A percentile compares a stretch with the other conserved stretches of the same genome.
Conservation (phyloP, 2,329 filamentous ascomycete genomes). For the Cercospora sp. region DNA sequence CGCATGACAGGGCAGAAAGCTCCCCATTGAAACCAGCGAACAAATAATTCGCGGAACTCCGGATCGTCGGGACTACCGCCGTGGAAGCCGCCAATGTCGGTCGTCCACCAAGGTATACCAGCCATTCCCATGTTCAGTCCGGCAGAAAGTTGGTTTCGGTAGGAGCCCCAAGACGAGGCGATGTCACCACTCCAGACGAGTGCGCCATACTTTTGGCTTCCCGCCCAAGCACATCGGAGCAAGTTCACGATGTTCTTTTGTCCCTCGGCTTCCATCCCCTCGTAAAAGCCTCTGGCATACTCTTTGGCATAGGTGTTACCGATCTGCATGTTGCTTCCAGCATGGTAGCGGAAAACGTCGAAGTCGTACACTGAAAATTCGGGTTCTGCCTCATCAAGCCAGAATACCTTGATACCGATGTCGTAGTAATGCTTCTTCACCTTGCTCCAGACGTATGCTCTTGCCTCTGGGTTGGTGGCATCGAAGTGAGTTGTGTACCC, state of each 20-base stretch:
- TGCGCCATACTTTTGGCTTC: slow-evolving; percentile 63
- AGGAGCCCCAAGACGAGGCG: slow-evolving; percentile 61
- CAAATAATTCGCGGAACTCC: slow-evolving; percentile 62
- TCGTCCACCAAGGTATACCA: slow-evolving; percentile 69
- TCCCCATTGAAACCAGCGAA: slow-evolving; percentile 70
- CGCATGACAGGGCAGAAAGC: slow-evolving; percentile 68
- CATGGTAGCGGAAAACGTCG: slow-evolving; percentile 64
- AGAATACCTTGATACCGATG: slow-evolving; percentile 64
- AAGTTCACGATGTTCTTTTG: slow-evolving; percentile 62
- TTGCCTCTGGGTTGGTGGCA: slow-evolving; percentile 61
- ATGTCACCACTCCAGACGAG: slow-evolving; percentile 69
- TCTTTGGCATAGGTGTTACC: slow-evolving; percentile 63
- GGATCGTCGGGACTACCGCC: slow-evolving; percentile 60
- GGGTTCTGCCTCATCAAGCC: slow-evolving; percentile 69
- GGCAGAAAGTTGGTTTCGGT: slow-evolving; percentile 62
- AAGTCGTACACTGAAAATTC: slow-evolving; percentile 67
- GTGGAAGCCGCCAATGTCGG: slow-evolving; percentile 70
- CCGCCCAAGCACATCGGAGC: slow-evolving; percentile 58
- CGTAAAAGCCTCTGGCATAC: slow-evolving; percentile 61
- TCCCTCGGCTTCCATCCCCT: slow-evolving; percentile 56
- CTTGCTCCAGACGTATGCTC: slow-evolving; percentile 61
- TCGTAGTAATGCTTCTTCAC: slow-evolving; percentile 61
- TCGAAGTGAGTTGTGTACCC: slow-evolving; percentile 63
- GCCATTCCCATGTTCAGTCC: slow-evolving; percentile 66
- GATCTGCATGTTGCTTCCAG: slow-evolving; percentile 55